Evolutionary conservation across 2,329 filamentous ascomycete species (phyloP), one percentile per base, ranked within the genome.

Genomic region (Neurospora sp.): DNA sequence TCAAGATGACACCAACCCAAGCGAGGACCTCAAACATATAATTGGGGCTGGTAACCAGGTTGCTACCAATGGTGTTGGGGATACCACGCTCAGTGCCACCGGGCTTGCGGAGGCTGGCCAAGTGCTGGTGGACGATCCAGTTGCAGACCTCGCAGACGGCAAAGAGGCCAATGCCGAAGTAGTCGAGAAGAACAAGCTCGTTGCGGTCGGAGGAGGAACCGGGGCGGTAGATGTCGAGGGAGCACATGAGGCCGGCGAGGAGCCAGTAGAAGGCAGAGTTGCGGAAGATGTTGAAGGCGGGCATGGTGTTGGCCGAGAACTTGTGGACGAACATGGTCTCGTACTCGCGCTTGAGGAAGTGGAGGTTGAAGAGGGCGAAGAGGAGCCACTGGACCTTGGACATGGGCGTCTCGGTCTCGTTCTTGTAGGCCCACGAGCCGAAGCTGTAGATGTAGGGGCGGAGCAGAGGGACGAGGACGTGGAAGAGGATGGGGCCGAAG

Each of bases 221-320:
- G 6, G 94, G 94, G 11, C 87, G 85, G 83, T 98, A 98, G 76
- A 96, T 87, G 84, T 91, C 94, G 82, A 91, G 91, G 66, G 93
- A 93, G 76, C 95, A 89, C 76, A 96, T 87, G 36, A 93, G 78
- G 67, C 96, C 96, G 4, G 91, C 90, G 69, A 95, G 81, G 40
- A 90, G 77, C 96, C 96, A 99, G 87, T 99, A 99, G 84, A 97
- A 95, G 74, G 87, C 88, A 74, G 90, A 93, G 86, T 99, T 99
- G 82, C 95, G 96, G 87, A 97, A 91, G 78, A 99, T 93, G 84
- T 97, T 97, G 78, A 82, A 83, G 71, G 87, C 86, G 19, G 96
- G 96, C 96, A 99, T 99, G 67, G 96, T 99, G 77, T 91, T 93
- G 72, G 91, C 89, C 70, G 93, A 95, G 85, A 99, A 99, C 79